A percentile compares a stretch with the other conserved stretches of the same genome.
These are phyloP conservation scores for Magnolia changhungtana DNA, from an alignment of 164 flowering plant genomes.

Conservation along the genomic window DNA sequence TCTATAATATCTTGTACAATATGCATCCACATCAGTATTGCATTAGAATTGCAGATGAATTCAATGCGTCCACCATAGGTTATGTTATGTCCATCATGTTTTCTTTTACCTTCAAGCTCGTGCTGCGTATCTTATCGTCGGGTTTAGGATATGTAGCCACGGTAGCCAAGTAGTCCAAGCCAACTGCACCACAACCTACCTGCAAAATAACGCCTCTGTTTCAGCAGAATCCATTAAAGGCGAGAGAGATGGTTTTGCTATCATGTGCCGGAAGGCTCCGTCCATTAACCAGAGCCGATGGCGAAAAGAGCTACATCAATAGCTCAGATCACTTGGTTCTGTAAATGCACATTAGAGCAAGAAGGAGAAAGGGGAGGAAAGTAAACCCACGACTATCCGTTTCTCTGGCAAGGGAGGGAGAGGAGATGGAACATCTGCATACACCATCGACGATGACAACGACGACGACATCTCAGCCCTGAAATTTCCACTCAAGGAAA, in stretches of 20 bases:
- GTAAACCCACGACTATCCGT: slow-evolving; percentile 42
- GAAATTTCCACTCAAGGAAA: slow-evolving; percentile 11
- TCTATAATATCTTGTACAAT: background rate
- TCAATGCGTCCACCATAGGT: background rate
- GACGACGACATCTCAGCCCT: slow-evolving; percentile 27
- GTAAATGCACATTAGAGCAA: background rate
- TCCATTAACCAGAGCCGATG: too few species aligned
- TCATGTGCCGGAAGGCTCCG: too few species aligned
- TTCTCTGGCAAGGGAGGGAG: slow-evolving; percentile 48
- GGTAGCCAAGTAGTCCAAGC: slow-evolving; percentile 75
- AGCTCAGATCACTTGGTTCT: background rate
- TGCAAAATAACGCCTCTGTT: background rate
- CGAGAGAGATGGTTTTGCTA: too few species aligned
- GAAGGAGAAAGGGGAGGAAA: background rate
- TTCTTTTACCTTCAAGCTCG: slow-evolving; percentile 54
- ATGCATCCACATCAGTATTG: background rate
- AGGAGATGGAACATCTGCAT: slow-evolving; percentile 7
- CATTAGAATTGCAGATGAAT: background rate
- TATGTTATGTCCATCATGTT: background rate
- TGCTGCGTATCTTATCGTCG: slow-evolving; percentile 83
- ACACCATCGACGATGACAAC: background rate
- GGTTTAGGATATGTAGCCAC: slow-evolving; percentile 80
- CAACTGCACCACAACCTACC: slow-evolving; percentile 31
- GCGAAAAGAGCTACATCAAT: background rate
- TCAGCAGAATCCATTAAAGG: too few species aligned